Conservation (phyloP, 2,329 filamentous ascomycete genomes). For the Didymella glomerata region DNA sequence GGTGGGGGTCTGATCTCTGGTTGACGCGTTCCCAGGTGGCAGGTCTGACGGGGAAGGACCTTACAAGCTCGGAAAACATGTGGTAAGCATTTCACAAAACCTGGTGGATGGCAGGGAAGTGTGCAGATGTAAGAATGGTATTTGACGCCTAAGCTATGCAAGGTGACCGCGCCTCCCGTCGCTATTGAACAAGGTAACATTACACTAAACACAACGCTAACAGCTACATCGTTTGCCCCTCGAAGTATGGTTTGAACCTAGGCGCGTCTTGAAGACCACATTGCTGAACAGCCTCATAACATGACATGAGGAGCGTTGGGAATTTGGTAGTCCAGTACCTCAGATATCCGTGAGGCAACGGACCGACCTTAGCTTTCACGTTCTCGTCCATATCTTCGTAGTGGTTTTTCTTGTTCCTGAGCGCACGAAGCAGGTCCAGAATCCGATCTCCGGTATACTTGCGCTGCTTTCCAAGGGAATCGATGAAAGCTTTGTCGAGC, state of each 20-base stretch:
- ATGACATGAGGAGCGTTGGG: slow-evolving; percentile 78
- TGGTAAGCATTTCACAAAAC: neutral
- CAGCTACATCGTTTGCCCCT: slow-evolving; percentile 31
- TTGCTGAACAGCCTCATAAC: slow-evolving; percentile 77
- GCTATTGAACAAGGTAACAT: neutral
- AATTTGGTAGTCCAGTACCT: slow-evolving; percentile 84
- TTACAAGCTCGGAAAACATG: neutral
- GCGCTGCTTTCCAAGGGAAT: slow-evolving; percentile 89
- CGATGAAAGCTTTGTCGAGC: slow-evolving; percentile 83
- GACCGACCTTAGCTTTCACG: slow-evolving; percentile 76
- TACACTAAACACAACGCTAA: neutral
- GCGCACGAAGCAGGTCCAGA: slow-evolving; percentile 84
- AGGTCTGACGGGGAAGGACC: neutral
- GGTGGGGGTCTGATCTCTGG: slow-evolving; percentile 14
- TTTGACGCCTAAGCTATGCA: slow-evolving; percentile 12
- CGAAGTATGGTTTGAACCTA: slow-evolving; percentile 76
- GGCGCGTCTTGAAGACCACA: slow-evolving; percentile 70
- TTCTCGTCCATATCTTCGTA: slow-evolving; percentile 93
- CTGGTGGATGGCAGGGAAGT: neutral
- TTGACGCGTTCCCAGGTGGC: slow-evolving; percentile 11
- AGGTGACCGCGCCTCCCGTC: neutral
- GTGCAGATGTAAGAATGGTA: neutral
- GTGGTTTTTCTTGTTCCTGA: slow-evolving; percentile 97
- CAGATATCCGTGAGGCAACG: slow-evolving; percentile 81
- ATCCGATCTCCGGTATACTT: slow-evolving; percentile 89